These are phyloP conservation scores for Gonium pectorale DNA, from an alignment of 139 green algal species.

Conservation along the genomic window DNA sequence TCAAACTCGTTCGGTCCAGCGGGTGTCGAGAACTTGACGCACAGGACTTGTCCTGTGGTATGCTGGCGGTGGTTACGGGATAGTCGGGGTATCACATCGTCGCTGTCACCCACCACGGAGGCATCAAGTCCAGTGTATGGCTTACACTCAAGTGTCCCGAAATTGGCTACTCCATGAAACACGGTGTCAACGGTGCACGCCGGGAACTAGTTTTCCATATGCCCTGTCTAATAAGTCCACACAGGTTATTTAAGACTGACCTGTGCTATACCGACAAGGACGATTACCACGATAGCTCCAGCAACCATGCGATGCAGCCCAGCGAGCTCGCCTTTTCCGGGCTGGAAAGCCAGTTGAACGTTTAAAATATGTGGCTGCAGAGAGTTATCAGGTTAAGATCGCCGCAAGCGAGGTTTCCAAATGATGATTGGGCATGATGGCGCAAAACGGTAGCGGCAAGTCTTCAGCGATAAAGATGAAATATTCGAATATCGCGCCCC, in stretches of 20 bases:
- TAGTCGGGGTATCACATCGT: not conserved
- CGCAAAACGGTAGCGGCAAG: not conserved
- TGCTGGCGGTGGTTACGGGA: not conserved
- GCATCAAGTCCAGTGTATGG: not conserved
- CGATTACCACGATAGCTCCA: no score
- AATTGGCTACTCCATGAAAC: not conserved
- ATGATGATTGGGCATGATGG: not conserved
- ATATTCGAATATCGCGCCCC: no score
- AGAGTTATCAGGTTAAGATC: not conserved
- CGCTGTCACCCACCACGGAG: not conserved
- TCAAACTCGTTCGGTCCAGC: not conserved
- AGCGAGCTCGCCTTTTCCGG: no score
- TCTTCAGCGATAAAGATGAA: not conserved
- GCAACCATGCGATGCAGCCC: no score
- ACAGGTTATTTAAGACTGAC: not conserved
- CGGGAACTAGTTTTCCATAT: not conserved
- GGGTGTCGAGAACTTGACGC: not conserved
- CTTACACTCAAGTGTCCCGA: not conserved
- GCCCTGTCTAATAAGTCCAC: not conserved
- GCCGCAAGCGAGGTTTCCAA: no score
- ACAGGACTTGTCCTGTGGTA: not conserved
- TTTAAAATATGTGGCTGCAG: not conserved
- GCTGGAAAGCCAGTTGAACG: not conserved
- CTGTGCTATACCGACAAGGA: not conserved
- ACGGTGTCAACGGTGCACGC: not conserved